phyloP scores from a whole-genome alignment of 352 stramenopile genomes.

The Globisporangium perplexum region DNA sequence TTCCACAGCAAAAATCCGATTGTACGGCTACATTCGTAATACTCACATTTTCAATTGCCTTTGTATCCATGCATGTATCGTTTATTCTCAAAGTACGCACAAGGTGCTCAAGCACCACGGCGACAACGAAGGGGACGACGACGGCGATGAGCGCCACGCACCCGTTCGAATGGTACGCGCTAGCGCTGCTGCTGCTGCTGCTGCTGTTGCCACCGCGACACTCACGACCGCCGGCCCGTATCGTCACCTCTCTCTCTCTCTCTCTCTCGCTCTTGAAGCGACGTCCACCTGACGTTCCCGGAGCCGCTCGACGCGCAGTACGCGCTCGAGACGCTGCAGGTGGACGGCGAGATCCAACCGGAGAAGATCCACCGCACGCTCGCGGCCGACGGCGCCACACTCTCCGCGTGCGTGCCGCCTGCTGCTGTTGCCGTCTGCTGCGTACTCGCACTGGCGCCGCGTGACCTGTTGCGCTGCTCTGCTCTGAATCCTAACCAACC shows the following conservation, averaged over 20 bases:
- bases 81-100: no score
- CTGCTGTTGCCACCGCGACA: not conserved
- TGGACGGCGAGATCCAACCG: slow-evolving; percentile 84
- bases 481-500: no score
- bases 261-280: slow-evolving; percentile 18
- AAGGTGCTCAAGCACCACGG: no score
- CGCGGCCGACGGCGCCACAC: slow-evolving; percentile 45
- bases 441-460: not conserved
- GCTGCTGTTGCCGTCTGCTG: slow-evolving; percentile 1
- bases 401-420: slow-evolving; percentile 56
- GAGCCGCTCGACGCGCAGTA: slow-evolving; percentile 58
- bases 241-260: not conserved
- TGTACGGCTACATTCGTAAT: not conserved
- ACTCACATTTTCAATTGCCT: no score
- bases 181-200: not conserved
- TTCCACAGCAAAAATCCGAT: not conserved
- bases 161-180: slow-evolving; percentile 74
- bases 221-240: no score
- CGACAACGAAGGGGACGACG: no score
- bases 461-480: no score
- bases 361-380: slow-evolving; percentile 82
- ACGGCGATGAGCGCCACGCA: slow-evolving; percentile 50
- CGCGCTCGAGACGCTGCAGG: slow-evolving; percentile 74
- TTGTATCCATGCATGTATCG: no score
- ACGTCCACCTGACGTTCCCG: slow-evolving; percentile 62